Percentiles rank a stretch among this genome's conserved stretches.
These are phyloP conservation scores for Monosporascus ibericus DNA, from an alignment of 2,329 filamentous ascomycete species.

Conservation along the genomic window DNA sequence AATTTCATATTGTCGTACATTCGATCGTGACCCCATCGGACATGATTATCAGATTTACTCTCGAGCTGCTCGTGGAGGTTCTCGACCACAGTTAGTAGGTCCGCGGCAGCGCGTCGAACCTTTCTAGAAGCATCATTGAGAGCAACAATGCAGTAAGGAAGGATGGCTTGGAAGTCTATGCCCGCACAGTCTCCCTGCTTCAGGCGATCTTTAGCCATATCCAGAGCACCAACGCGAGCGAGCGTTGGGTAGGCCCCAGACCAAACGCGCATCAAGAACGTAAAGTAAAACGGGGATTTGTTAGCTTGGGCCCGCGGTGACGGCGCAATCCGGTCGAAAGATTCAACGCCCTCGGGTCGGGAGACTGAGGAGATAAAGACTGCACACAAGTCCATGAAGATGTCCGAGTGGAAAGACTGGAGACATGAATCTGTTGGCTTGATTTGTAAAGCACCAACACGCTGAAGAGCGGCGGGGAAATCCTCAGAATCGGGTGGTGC, in stretches of 20 bases:
- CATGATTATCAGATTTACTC: conserved; percentile 34
- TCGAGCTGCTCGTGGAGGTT: conserved; percentile 35
- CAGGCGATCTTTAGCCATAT: conserved; percentile 53
- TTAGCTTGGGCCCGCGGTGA: conserved; percentile 49
- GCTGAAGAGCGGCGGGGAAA: conserved; percentile 19
- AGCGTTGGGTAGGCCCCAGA: conserved; percentile 64
- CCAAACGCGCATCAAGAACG: conserved; percentile 72
- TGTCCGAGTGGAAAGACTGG: conserved; percentile 38
- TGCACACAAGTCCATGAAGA: conserved; percentile 54
- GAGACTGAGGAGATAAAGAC: conserved; percentile 42
- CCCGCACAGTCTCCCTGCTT: conserved; percentile 41
- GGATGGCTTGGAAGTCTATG: conserved; percentile 67
- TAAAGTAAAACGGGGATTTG: conserved; percentile 61
- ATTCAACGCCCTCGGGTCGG: conserved; percentile 31
- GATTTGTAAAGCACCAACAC: conserved; percentile 23
- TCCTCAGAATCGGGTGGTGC: conserved; percentile 11
- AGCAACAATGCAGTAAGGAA: conserved; percentile 76
- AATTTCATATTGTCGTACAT: conserved; percentile 57
- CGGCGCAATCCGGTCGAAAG: conserved; percentile 49
- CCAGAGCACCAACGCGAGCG: conserved; percentile 63
- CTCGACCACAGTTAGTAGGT: conserved; percentile 55
- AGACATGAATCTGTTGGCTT: conserved; percentile 44
- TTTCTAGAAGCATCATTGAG: conserved; percentile 70
- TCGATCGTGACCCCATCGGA: conserved; percentile 53
- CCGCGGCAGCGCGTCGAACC: conserved; percentile 69